Percentiles rank a stretch among this genome's conserved stretches.
Evolutionary conservation across 306 rosid genomes (phyloP).

Genomic region (Arachis hypogaea): DNA sequence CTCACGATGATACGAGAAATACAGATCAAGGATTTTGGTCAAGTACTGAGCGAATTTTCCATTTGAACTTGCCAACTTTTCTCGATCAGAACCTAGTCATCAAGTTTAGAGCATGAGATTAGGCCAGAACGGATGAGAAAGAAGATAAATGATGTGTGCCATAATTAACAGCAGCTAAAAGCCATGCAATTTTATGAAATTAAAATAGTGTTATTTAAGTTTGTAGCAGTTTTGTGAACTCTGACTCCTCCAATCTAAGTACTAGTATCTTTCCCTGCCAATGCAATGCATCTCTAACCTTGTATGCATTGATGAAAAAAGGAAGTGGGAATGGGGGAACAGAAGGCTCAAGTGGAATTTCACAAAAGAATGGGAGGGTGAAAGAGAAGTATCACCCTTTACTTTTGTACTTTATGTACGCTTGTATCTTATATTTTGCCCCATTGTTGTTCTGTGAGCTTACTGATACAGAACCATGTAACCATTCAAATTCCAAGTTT

Average conservation of each 20-base stretch:
- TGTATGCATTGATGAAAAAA: neutral
- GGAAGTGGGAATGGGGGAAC: neutral
- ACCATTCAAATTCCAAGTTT: neutral
- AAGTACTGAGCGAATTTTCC: constrained; percentile 81
- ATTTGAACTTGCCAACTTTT: constrained; percentile 66
- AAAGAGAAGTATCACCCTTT: neutral
- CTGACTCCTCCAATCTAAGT: constrained; percentile 19
- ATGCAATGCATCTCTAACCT: neutral
- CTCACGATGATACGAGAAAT: constrained; percentile 74
- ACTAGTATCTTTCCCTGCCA: neutral
- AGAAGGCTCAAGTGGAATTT: neutral
- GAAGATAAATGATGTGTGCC: constrained; percentile 25
- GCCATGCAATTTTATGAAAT: neutral
- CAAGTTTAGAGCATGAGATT: constrained; percentile 19
- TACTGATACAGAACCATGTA: neutral
- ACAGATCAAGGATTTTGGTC: constrained; percentile 72
- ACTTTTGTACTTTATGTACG: neutral
- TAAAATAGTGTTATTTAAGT: neutral
- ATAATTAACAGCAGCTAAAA: constrained; percentile 32
- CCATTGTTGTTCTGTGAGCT: neutral
- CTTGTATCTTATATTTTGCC: neutral
- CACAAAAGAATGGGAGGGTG: neutral
- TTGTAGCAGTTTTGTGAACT: constrained; percentile 17
- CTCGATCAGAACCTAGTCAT: constrained; percentile 68
- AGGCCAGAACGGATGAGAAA: constrained; percentile 19